Evolutionary conservation across 176 grass and related monocot genomes (phyloP).

Genomic region (Triticum timopheevii): DNA sequence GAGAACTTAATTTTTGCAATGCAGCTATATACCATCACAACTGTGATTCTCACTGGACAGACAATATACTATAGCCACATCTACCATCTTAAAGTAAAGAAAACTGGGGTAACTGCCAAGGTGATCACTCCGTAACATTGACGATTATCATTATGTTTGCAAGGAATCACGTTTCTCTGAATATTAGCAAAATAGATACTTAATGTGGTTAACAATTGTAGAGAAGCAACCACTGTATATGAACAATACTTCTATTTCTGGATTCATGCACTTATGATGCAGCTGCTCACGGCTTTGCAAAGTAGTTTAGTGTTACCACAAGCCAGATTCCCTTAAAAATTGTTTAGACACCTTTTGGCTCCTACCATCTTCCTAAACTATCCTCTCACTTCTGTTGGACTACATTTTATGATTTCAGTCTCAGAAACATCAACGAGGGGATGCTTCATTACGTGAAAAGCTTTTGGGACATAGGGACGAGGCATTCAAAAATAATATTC

Average conservation of each 20-base stretch:
- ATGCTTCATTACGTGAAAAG: slow-evolving; percentile 46
- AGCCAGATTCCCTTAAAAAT: background rate
- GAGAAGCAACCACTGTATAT: background rate
- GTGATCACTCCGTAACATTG: slow-evolving; percentile 31
- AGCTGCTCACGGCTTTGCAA: background rate
- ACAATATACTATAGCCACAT: slow-evolving; percentile 75
- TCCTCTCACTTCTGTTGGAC: background rate
- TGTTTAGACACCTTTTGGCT: background rate
- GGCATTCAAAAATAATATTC: slow-evolving; percentile 29
- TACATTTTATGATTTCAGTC: slow-evolving; percentile 25
- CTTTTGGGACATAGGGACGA: slow-evolving; percentile 44
- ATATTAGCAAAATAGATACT: slow-evolving; percentile 3
- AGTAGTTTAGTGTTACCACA: background rate
- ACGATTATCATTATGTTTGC: slow-evolving; percentile 15
- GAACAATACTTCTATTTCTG: background rate
- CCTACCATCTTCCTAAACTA: background rate
- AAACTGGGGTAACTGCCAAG: slow-evolving; percentile 37
- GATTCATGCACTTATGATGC: slow-evolving; percentile 12
- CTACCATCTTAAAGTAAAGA: slow-evolving; percentile 57
- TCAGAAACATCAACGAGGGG: slow-evolving; percentile 39
- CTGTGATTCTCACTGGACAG: slow-evolving; percentile 63
- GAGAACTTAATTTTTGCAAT: slow-evolving; percentile 36
- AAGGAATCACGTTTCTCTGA: background rate
- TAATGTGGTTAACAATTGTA: background rate
- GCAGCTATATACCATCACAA: slow-evolving; percentile 90